phyloP scores from a whole-genome alignment of 176 grass and related monocot genomes.

The Carex scoparia region DNA sequence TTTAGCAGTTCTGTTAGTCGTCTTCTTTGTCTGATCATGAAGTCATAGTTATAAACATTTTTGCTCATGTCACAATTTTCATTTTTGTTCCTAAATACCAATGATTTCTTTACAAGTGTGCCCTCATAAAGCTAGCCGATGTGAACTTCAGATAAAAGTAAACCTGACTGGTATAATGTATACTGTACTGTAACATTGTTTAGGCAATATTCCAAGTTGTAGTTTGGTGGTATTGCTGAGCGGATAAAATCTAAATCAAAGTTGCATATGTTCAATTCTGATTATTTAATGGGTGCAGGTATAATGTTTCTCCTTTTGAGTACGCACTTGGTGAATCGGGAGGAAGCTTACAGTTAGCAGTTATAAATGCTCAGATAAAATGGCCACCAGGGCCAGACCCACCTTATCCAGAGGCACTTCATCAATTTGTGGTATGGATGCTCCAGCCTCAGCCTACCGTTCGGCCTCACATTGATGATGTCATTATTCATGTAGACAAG shows the following conservation, averaged over 20 bases:
- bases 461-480: slow-evolving; percentile 71
- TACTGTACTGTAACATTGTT: not conserved
- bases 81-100: not conserved
- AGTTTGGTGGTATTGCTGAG: not conserved
- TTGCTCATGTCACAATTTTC: not conserved
- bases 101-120: not conserved
- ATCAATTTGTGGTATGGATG: slow-evolving; percentile 82
- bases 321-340: slow-evolving; percentile 72
- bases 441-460: slow-evolving; percentile 65
- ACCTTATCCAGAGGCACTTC: slow-evolving; percentile 68
- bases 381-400: slow-evolving; percentile 58
- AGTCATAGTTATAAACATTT: not conserved
- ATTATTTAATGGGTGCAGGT: slow-evolving; percentile 35
- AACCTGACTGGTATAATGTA: not conserved
- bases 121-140: not conserved
- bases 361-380: slow-evolving; percentile 81
- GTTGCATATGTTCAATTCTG: not conserved
- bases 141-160: not conserved
- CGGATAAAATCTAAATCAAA: not conserved
- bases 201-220: not conserved
- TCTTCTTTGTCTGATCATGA: not conserved
- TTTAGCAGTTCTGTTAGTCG: not conserved
- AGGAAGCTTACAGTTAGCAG: slow-evolving; percentile 88
- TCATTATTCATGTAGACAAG: slow-evolving; percentile 83
- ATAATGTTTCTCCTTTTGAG: slow-evolving; percentile 83